Conservation (phyloP, 139 green algal species). For the Picochlorum sp. region DNA sequence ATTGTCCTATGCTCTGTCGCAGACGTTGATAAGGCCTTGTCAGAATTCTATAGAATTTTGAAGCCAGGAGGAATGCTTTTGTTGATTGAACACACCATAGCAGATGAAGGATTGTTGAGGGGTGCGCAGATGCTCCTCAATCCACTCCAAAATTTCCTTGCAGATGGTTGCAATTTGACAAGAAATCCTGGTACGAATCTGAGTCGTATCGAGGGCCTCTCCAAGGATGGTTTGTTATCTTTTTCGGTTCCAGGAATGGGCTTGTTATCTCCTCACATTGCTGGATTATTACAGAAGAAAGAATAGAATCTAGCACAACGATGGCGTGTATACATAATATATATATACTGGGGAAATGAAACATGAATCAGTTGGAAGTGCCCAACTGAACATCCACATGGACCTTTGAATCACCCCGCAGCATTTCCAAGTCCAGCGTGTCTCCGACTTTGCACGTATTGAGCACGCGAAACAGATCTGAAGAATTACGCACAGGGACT, state of each 20-base stretch:
- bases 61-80: conserved; percentile 46
- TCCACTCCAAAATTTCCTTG: conserved; percentile 51
- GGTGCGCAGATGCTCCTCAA: conserved; percentile 42
- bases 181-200: conserved; percentile 42
- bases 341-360: not conserved
- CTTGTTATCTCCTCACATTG: not conserved
- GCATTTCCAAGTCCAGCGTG: conserved; percentile 39
- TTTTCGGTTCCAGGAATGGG: not conserved
- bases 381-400: conserved; percentile 34
- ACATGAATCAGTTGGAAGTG: conserved; percentile 1
- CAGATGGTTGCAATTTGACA: conserved; percentile 58
- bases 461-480: conserved; percentile 70
- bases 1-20: conserved; percentile 61
- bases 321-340: too few species aligned
- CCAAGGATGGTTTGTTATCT: not conserved
- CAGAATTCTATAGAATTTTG: conserved; percentile 46
- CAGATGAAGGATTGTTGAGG: conserved; percentile 13
- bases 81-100: conserved; percentile 54
- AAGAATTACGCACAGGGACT: conserved; percentile 33
- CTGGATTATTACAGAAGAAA: not conserved
- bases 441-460: conserved; percentile 60
- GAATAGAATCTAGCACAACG: too few species aligned
- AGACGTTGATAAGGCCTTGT: conserved; percentile 24
- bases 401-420: conserved; percentile 32
- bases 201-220: not conserved